Percentiles rank a stretch among this genome's conserved stretches.
Conservation (phyloP, 2,329 filamentous ascomycete species). For the Phaeoacremonium minimum region DNA sequence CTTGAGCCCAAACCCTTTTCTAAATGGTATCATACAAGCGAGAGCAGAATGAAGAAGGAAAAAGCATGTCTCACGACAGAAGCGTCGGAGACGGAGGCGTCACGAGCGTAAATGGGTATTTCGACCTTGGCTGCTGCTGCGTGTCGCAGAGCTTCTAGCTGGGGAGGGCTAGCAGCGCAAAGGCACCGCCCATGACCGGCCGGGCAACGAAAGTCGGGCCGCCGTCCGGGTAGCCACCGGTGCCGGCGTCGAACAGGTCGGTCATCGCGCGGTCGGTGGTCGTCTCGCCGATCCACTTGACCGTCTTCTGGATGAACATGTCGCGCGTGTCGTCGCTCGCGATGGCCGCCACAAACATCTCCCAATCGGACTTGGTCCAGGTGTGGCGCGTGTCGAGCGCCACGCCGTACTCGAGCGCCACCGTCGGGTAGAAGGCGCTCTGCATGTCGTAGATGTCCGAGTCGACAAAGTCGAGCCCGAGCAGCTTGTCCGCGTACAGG, state of each 20-base stretch:
- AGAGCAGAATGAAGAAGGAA: too few species aligned
- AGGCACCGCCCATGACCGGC: constrained; percentile 71
- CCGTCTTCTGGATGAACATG: constrained; percentile 59
- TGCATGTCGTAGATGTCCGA: constrained; percentile 23
- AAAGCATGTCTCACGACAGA: too few species aligned
- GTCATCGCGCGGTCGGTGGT: constrained; percentile 58
- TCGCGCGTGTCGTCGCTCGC: constrained; percentile 49
- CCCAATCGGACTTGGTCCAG: constrained; percentile 73
- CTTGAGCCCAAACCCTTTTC: too few species aligned
- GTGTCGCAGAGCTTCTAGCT: too few species aligned
- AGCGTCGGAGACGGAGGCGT: too few species aligned
- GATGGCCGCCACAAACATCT: constrained; percentile 67
- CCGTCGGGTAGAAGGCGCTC: constrained; percentile 31
- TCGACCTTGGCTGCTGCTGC: too few species aligned
- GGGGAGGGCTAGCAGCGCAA: constrained; percentile 61
- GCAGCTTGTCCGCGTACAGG: constrained; percentile 58
- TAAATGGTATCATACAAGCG: too few species aligned
- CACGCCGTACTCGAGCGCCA: constrained; percentile 66
- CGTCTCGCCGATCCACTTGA: constrained; percentile 67
- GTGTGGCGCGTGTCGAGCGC: constrained; percentile 66
- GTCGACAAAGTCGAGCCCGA: constrained; percentile 24
- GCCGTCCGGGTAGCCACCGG: constrained; percentile 38
- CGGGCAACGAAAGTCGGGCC: constrained; percentile 61
- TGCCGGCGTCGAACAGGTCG: constrained; percentile 62
- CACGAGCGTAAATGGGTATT: too few species aligned